Evolutionary conservation across 1,284 basidiomycete genomes (phyloP), one percentile per base, ranked within the genome.

Genomic region (Ceratobasidium sp.): DNA sequence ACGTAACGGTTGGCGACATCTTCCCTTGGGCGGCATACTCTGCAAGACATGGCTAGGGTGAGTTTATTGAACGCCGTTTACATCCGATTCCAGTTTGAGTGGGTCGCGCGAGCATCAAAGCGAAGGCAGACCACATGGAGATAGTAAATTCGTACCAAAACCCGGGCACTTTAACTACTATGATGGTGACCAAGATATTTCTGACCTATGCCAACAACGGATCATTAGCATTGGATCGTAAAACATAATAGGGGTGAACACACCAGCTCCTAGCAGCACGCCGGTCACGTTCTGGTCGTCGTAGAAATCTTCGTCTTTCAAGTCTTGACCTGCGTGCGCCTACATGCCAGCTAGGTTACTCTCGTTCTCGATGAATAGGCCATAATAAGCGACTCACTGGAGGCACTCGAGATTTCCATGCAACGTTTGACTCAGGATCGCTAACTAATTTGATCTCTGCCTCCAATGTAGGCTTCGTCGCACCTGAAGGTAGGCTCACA

Each of bases 301-400:
- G 14, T 61, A 61, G n/a, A 61, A 61, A n/a, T 61, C 59, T 46
- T 61, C 59, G 14, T 61, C 59, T 28, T 61, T 44, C 42, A 61
- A 18, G 38, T 61, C 59, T 46, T 61, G 59, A 4, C 42, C 59
- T 11, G 44, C 40, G 23, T 61, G 30, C 33, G 42, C 23, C 59
- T 61, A 46, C 14, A 46, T 16, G 23, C n/a, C n/a, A 16, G 23
- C 4, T 12, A 33, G 12, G 16, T 30, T 30, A 42, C 16, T 46
- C 21, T 8, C 9, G 16, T 14, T n/a, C 36, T 61, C 6, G 8
- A 7, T 11, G 8, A 46, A 2, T 23, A 16, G 44, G 14, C n/a
- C 16, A 21, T 4, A 25, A 21, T 23, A 8, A 40, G 38, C 9
- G 2, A 30, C 40, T 61, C 7, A 61, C 59, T 11, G 23, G 59